Conservation (phyloP, 2,329 filamentous ascomycete species). For the Colletotrichum gigasporum region DNA sequence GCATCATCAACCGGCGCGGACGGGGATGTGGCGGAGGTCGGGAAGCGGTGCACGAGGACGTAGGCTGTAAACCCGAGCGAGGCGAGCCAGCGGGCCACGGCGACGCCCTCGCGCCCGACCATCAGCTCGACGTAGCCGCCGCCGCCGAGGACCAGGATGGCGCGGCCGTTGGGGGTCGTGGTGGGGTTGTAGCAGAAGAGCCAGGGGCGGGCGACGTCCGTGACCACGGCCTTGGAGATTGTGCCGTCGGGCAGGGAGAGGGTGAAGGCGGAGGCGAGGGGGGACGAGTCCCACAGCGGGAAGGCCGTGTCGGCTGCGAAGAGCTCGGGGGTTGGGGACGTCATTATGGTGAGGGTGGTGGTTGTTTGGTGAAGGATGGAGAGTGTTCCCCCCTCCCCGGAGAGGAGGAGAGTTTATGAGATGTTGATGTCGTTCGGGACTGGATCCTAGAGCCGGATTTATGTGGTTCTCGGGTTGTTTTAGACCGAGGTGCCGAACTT, state of each 20-base stretch:
- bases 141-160: conserved; percentile 35
- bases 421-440: background rate
- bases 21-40: conserved; percentile 29
- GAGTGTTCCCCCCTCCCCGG: background rate
- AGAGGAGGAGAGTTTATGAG: background rate
- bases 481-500: conserved; percentile 4
- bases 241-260: conserved; percentile 21
- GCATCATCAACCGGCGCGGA: conserved; percentile 35
- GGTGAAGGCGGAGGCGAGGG: conserved; percentile 32
- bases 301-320: conserved; percentile 31
- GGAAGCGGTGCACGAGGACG: conserved; percentile 37
- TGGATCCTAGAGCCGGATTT: background rate
- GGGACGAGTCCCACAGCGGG: conserved; percentile 31
- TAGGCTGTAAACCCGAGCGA: conserved; percentile 35
- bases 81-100: conserved; percentile 34
- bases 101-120: conserved; percentile 35
- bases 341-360: background rate
- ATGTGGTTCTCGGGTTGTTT: background rate
- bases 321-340: background rate
- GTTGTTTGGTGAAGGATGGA: background rate
- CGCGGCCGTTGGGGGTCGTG: conserved; percentile 27
- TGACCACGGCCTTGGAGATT: conserved; percentile 31
- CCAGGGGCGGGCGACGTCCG: conserved; percentile 32
- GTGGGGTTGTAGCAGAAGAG: conserved; percentile 35
- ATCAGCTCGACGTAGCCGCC: conserved; percentile 37